Evolutionary conservation across 805 yeast species (phyloP).

Genomic region (Metschnikowia vanudenii): DNA sequence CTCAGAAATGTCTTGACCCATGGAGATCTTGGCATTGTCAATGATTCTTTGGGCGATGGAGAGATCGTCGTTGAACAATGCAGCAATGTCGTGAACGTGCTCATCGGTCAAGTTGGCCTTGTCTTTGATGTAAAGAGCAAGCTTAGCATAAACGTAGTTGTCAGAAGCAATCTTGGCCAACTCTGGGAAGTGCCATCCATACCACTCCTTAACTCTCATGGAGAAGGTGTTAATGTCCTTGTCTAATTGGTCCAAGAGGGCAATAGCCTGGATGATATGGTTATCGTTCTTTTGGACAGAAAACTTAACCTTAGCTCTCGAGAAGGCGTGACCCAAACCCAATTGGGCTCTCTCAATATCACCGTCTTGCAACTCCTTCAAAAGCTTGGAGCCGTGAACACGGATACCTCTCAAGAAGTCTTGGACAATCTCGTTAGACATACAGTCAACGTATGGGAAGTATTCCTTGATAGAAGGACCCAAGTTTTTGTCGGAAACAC

Average conservation of each 20-base stretch:
- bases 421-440: conserved; percentile 88
- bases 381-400: conserved; percentile 81
- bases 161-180: conserved; percentile 88
- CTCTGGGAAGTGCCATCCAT: conserved; percentile 99
- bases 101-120: conserved; percentile 87
- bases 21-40: conserved; percentile 93
- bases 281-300: conserved; percentile 98
- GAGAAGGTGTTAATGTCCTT: conserved; percentile 97
- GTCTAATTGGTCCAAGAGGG: conserved; percentile 94
- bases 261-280: conserved; percentile 98
- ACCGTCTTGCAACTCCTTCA: conserved; percentile 90
- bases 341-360: conserved; percentile 97
- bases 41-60: conserved; percentile 85
- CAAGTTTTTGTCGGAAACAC: conserved; percentile 90
- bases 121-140: conserved; percentile 80
- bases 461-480: conserved; percentile 95
- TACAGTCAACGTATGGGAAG: conserved; percentile 86
- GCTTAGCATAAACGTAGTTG: conserved; percentile 80
- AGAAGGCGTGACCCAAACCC: conserved; percentile 98
- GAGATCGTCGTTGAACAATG: conserved; percentile 86
- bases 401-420: conserved; percentile 95
- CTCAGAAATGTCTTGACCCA: conserved; percentile 98
- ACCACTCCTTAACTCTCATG: conserved; percentile 98
- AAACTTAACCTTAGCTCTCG: conserved; percentile 98
- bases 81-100: conserved; percentile 91